Base-by-base conservation (phyloP, 441 rosid genomes). In the Dalechampia spathulata region DNA sequence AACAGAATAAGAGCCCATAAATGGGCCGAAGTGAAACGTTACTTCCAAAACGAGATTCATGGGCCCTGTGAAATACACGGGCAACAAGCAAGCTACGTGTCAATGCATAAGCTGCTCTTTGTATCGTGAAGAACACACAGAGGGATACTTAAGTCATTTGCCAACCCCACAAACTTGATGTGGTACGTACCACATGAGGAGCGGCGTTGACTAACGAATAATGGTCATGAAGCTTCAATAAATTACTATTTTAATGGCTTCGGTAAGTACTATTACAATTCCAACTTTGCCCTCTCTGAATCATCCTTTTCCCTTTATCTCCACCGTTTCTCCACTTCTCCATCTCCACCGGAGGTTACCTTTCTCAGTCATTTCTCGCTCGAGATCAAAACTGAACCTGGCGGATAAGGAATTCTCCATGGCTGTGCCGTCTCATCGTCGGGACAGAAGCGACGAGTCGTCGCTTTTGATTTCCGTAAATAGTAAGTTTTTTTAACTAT, bases 361-460 rank as follows among this genome's bases (percentile, higher is more conserved):
- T 30, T 42, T 72, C 39, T 1, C 66, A 12, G 17, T 60, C 61
- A 19, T 57, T 70, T 60, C 79, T 19, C 68, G 64, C 23, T 55
- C 68, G 10, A 67, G 52, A 49, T 32, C 60, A 13, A 73, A 53
- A 14, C 47, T 26, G 69, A 63, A 14, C 58, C 45, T 6, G 16
- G 19, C 46, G 5, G n/a, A 21, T 34, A 13, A 55, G 42, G 74
- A 64, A 49, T 67, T 74, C 79, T 62, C 75, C 38, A 34, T 62
- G 56, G 63, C 81, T 40, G 64, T 70, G 49, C 74, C 76, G 26
- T 72, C 86, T 49, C 75, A 63, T 62, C 66, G 76, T 27, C 73
- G 76, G 5, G 83, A 85, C 39, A 61, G 68, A 50, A 77, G 71
- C 57, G 75, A 81, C 40, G 74, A 65, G 12, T 61, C 73, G 10